Evolutionary conservation across 768 basidiomycete species (phyloP).

Genomic region (Rhizopogon rudus): DNA sequence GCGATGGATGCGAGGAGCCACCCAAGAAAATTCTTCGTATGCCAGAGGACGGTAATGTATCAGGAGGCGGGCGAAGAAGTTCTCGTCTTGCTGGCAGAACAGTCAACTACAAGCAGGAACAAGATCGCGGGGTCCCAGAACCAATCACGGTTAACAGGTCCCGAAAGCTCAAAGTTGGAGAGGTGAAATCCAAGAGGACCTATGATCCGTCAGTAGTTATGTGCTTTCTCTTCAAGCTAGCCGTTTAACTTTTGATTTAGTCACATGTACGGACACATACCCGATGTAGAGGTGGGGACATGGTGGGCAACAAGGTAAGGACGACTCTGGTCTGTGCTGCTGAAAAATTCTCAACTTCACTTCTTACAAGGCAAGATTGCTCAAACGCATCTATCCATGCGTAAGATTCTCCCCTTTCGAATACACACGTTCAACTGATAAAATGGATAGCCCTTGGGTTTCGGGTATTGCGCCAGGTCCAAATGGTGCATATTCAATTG

Average conservation of each 20-base stretch:
- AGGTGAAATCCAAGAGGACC: conserved; percentile 26
- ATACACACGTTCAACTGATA: background rate
- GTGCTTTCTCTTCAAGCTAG: conserved; percentile 13
- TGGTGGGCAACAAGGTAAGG: conserved; percentile 75
- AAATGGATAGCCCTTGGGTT: conserved; percentile 62
- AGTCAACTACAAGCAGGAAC: conserved; percentile 50
- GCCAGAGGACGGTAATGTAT: conserved; percentile 17
- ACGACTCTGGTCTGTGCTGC: background rate
- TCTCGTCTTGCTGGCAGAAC: conserved; percentile 56
- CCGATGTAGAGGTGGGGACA: conserved; percentile 71
- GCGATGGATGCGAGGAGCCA: conserved; percentile 14
- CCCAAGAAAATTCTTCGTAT: conserved; percentile 28
- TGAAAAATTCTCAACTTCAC: background rate
- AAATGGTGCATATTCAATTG: conserved; percentile 79
- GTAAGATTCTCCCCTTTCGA: conserved; percentile 39
- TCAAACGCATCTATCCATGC: conserved; percentile 80
- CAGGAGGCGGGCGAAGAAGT: conserved; percentile 52
- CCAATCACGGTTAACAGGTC: conserved; percentile 36
- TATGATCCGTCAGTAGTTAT: conserved; percentile 26
- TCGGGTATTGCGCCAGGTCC: conserved; percentile 64
- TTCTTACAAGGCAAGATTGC: conserved; percentile 45
- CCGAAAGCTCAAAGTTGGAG: conserved; percentile 29
- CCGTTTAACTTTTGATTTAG: conserved; percentile 29
- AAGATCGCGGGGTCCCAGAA: conserved; percentile 25
- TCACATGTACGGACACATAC: conserved; percentile 78